Base-by-base conservation (phyloP, 495 filamentous ascomycete species). In the Tetracladium setigerum region DNA sequence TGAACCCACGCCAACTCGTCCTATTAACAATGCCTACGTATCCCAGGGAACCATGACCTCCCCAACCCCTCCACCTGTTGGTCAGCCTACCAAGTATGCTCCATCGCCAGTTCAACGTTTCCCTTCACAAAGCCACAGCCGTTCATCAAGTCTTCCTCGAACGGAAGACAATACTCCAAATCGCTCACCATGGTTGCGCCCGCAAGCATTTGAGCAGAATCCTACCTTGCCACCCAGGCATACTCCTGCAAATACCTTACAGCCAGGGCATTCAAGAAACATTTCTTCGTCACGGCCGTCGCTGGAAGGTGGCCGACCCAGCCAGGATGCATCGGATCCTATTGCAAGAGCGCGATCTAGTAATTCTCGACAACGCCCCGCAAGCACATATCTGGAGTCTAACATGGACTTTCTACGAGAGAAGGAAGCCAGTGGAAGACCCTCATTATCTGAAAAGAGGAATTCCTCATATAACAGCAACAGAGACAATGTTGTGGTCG, bases 11-110 rank as follows among this genome's bases (percentile, higher is more conserved):
- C 76, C 82, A 30, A 73, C 71, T 41, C 46, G 53, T 4, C 49
- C 50, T n/a, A 6, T 30, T 6, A 47, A 30, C 52, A 74, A 83
- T 5, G 48, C 57, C 5, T 95, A 92, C 83, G 81, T 95, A n/a
- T 96, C 92, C 2, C 92, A 83, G 11, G 92, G 90, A 30, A 95
- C 88, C 2, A 95, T 94, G 86, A 95, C 91, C 19, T 84, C 82
- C 18, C 71, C 86, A 7, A 72, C 77, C n/a, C 75, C 81, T 17
- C 78, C 81, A 32, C 67, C 64, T 12, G 16, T 4, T 15, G 58
- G 68, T 51, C 68, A 73, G 48, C 45, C 46, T 32, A 17, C 40
- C 11, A 46, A 53, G 31, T 53, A 50, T 33, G 46, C 36, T 45
- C 67, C 14, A 59, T 74, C 74, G 22, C 77, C 78, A n/a, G 72